Conservation (phyloP, 108 stramenopile species). For the Cyclotella sp. region DNA sequence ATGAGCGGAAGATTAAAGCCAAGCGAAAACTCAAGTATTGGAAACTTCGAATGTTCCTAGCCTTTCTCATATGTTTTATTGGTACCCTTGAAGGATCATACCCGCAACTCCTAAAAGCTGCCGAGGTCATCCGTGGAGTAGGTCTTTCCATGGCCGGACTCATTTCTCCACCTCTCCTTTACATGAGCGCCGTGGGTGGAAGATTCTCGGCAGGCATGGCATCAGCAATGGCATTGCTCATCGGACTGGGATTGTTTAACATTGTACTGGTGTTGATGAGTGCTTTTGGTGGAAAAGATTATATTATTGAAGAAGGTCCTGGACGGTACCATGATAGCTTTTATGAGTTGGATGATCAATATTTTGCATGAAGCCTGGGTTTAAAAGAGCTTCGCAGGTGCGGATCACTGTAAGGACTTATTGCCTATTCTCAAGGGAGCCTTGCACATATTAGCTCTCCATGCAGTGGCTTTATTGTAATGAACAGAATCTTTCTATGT, state of each 20-base stretch:
- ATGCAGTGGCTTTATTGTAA: too few species aligned
- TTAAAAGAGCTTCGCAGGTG: too few species aligned
- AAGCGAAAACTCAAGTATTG: constrained; percentile 49
- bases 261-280: constrained; percentile 53
- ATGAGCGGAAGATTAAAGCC: constrained; percentile 25
- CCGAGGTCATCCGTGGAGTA: constrained; percentile 50
- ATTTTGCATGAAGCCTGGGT: too few species aligned
- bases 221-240: constrained; percentile 45
- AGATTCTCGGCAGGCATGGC: constrained; percentile 47
- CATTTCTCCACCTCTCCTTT: constrained; percentile 53
- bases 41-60: constrained; percentile 55
- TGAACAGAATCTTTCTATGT: too few species aligned
- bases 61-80: constrained; percentile 46
- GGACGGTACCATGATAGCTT: constrained; percentile 38
- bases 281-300: constrained; percentile 52
- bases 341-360: constrained; percentile 25
- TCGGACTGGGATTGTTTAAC: constrained; percentile 52
- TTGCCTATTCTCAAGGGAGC: too few species aligned
- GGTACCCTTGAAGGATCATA: constrained; percentile 52
- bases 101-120: constrained; percentile 37
- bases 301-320: constrained; percentile 47
- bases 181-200: constrained; percentile 56
- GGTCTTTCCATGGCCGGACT: constrained; percentile 51
- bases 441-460: too few species aligned
- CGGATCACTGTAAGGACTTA: too few species aligned